Evolutionary conservation across 495 filamentous ascomycete species (phyloP).

Genomic region (Aspergillus saccharolyticus): DNA sequence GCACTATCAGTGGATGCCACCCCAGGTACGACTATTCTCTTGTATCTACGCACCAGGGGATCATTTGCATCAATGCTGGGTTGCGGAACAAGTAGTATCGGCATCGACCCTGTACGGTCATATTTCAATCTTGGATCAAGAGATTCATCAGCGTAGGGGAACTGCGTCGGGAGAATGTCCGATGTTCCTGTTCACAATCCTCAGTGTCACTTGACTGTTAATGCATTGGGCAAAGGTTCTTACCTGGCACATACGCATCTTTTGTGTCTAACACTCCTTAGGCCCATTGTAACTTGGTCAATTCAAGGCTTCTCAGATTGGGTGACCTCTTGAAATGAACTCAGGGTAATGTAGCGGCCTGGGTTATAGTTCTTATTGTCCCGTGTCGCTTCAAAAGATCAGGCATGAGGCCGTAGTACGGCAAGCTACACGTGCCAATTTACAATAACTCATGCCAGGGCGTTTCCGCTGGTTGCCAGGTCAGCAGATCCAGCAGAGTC

Average conservation of each 20-base stretch:
- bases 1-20: conserved; percentile 12
- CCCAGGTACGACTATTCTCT: background rate
- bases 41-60: conserved; percentile 50
- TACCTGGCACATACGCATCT: conserved; percentile 70
- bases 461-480: too few relatives aligned
- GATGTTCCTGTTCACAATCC: conserved; percentile 50
- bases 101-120: conserved; percentile 59
- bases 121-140: conserved; percentile 56
- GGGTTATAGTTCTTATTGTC: too few relatives aligned
- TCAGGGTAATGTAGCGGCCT: too few relatives aligned
- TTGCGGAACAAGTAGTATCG: conserved; percentile 74
- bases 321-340: too few relatives aligned
- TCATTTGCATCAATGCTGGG: conserved; percentile 79
- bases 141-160: conserved; percentile 33
- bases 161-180: conserved; percentile 55
- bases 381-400: too few relatives aligned
- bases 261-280: conserved; percentile 67
- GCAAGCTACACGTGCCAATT: too few relatives aligned
- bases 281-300: conserved; percentile 55
- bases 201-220: background rate
- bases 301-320: background rate
- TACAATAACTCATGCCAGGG: too few relatives aligned
- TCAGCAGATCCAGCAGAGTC: too few relatives aligned
- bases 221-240: background rate
- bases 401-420: too few relatives aligned